Conservation (phyloP, 257 asterid species). For the Fraxinus americana region DNA sequence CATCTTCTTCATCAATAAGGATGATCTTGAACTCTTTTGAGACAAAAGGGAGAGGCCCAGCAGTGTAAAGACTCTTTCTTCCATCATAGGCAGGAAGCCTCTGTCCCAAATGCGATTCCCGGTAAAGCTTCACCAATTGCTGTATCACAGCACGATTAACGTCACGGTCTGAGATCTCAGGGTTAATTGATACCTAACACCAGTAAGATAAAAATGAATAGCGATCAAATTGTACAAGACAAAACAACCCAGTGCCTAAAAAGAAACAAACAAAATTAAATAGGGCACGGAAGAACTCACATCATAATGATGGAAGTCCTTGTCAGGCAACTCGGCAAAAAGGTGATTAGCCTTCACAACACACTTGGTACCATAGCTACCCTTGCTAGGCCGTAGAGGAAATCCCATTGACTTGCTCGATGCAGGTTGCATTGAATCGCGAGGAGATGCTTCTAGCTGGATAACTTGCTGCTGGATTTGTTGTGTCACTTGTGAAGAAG, state of each 20-base stretch:
- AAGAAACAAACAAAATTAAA: not conserved
- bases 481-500: slow-evolving; percentile 37
- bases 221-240: not conserved
- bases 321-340: slow-evolving; percentile 86
- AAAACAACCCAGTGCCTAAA: not conserved
- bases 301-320: slow-evolving; percentile 93
- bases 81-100: slow-evolving; percentile 99
- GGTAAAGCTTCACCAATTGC: slow-evolving; percentile 64
- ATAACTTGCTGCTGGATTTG: slow-evolving; percentile 49
- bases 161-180: slow-evolving; percentile 81
- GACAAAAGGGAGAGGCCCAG: slow-evolving; percentile 84
- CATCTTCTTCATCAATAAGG: slow-evolving; percentile 81
- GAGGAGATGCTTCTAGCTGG: slow-evolving; percentile 48
- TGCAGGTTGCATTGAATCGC: slow-evolving; percentile 61
- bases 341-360: slow-evolving; percentile 93
- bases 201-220: not conserved
- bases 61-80: slow-evolving; percentile 90
- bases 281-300: slow-evolving; percentile 42
- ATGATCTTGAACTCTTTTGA: slow-evolving; percentile 68
- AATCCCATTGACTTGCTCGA: slow-evolving; percentile 86
- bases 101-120: slow-evolving; percentile 77
- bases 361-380: slow-evolving; percentile 67
- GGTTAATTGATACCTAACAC: slow-evolving; percentile 72
- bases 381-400: slow-evolving; percentile 91
- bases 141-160: slow-evolving; percentile 92